phyloP scores from a whole-genome alignment of 176 grass and related monocot genomes.

The Puccinellia tenuiflora region DNA sequence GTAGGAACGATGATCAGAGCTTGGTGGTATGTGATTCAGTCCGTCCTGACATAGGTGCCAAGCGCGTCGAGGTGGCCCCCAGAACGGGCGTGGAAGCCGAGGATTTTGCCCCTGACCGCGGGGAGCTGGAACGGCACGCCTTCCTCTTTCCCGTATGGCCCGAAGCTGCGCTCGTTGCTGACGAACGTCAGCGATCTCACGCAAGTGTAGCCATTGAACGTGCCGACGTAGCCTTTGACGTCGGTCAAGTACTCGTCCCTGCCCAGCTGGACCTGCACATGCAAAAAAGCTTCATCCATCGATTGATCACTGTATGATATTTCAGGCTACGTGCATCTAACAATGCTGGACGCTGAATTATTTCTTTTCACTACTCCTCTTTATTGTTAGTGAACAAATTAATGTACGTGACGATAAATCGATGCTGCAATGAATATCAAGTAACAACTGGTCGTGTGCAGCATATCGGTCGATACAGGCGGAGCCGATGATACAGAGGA shows the following conservation, averaged over 20 bases:
- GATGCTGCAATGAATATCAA: too few relatives aligned
- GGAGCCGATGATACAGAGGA: too few relatives aligned
- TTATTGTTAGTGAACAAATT: too few relatives aligned
- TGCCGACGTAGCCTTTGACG: conserved; percentile 19
- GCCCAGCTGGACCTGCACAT: conserved; percentile 15
- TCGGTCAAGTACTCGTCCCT: conserved; percentile 25
- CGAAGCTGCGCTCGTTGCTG: conserved; percentile 22
- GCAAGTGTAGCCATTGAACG: neutral
- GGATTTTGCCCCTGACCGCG: conserved; percentile 28
- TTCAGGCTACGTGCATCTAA: too few relatives aligned
- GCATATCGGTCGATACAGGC: too few relatives aligned
- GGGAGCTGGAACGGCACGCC: conserved; percentile 35
- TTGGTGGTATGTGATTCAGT: too few relatives aligned
- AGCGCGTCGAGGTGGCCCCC: conserved; percentile 31
- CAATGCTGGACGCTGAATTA: too few relatives aligned
- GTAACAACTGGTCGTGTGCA: too few relatives aligned
- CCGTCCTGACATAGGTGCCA: conserved; percentile 28
- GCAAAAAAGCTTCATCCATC: neutral
- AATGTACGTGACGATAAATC: too few relatives aligned
- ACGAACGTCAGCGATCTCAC: conserved; percentile 32
- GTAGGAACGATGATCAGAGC: too few relatives aligned
- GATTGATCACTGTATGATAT: too few relatives aligned
- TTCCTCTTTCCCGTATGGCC: conserved; percentile 23
- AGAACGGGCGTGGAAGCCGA: conserved; percentile 43
- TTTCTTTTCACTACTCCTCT: too few relatives aligned